Evolutionary conservation across 2,329 filamentous ascomycete species (phyloP).

Genomic region (Xylaria sp.): DNA sequence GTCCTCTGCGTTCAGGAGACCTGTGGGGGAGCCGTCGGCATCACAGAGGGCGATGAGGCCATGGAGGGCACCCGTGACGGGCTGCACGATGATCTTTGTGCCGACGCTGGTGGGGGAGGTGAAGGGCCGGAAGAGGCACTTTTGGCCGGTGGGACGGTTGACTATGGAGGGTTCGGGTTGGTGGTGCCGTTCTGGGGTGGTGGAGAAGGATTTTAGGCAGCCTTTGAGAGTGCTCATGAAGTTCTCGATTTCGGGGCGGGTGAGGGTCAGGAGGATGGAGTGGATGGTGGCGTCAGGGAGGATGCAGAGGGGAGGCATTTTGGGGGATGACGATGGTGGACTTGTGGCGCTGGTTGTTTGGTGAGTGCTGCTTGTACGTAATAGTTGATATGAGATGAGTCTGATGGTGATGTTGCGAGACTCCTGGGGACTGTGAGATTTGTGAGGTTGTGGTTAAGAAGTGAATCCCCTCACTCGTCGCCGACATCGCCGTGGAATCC

Average conservation of each 20-base stretch:
- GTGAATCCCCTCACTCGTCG: not conserved
- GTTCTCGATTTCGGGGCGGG: constrained; percentile 3
- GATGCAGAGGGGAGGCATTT: constrained; percentile 12
- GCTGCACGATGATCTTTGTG: constrained; percentile 15
- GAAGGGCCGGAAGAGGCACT: constrained; percentile 18
- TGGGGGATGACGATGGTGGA: not conserved
- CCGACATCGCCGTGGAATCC: constrained; percentile 1
- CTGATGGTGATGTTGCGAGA: not conserved
- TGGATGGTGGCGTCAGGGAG: constrained; percentile 13
- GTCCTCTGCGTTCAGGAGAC: constrained; percentile 17
- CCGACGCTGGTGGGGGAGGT: constrained; percentile 10
- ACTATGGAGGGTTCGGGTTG: constrained; percentile 11
- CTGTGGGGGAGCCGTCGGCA: constrained; percentile 10
- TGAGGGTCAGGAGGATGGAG: constrained; percentile 12
- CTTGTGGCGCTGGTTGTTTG: not conserved
- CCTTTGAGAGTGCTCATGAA: constrained; percentile 5
- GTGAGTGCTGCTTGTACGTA: not conserved
- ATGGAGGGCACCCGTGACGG: constrained; percentile 5
- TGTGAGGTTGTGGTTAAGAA: not conserved
- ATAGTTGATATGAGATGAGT: no score
- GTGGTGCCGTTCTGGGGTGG: constrained; percentile 7
- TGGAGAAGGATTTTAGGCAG: constrained; percentile 8
- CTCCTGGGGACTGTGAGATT: no score
- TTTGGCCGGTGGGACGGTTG: constrained; percentile 15
- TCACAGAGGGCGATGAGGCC: constrained; percentile 18